phyloP scores from a whole-genome alignment of 495 filamentous ascomycete genomes.

The Aspergillus avenaceus region DNA sequence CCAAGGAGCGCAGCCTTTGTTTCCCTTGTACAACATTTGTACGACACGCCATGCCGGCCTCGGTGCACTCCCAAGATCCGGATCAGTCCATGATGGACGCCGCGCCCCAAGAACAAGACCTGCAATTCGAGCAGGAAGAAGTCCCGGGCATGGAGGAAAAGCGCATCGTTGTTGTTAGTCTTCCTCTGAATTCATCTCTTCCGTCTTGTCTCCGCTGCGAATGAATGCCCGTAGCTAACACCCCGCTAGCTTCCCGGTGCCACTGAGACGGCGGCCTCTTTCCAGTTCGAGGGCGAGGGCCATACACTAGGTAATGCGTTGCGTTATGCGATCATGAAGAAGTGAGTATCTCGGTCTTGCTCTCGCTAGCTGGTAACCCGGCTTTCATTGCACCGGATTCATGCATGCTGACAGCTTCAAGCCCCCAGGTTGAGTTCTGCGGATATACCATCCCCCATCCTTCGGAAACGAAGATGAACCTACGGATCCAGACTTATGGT shows the following conservation, averaged over 20 bases:
- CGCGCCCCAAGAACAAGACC: slow-evolving; percentile 34
- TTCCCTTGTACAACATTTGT: neutral
- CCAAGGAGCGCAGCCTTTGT: neutral
- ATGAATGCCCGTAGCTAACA: neutral
- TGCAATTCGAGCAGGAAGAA: slow-evolving; percentile 36
- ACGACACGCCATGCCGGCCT: slow-evolving; percentile 34
- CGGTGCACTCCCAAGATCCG: slow-evolving; percentile 38
- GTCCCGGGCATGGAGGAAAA: slow-evolving; percentile 46
- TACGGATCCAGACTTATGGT: slow-evolving; percentile 96
- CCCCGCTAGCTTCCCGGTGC: slow-evolving; percentile 63
- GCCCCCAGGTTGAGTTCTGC: slow-evolving; percentile 94
- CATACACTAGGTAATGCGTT: slow-evolving; percentile 95
- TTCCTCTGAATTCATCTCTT: neutral
- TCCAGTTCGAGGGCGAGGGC: slow-evolving; percentile 87
- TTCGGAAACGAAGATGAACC: slow-evolving; percentile 91
- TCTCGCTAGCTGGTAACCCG: too few relatives aligned
- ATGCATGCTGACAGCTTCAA: slow-evolving; percentile 21
- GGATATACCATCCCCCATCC: slow-evolving; percentile 98
- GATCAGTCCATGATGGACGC: slow-evolving; percentile 55
- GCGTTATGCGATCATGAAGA: slow-evolving; percentile 96
- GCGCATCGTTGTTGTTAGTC: slow-evolving; percentile 54
- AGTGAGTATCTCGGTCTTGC: slow-evolving; percentile 51
- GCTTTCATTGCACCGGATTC: slow-evolving; percentile 10
- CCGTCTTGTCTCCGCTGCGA: neutral
- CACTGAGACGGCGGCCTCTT: slow-evolving; percentile 68